Conservation (phyloP, 352 stramenopile species). For the Sclerospora graminicola region DNA sequence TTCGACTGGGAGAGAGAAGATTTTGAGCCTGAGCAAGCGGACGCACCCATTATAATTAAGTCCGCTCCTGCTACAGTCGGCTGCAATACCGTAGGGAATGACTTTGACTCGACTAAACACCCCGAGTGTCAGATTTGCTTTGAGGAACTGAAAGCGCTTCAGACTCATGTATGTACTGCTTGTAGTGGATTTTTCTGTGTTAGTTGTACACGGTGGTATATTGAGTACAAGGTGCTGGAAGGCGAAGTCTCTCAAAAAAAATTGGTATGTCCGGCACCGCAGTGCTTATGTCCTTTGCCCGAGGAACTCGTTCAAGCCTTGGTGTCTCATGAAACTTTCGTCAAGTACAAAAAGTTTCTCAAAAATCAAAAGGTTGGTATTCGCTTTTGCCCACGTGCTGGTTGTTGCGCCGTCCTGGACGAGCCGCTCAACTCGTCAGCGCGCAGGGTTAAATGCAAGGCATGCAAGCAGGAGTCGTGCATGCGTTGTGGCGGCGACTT, state of each 20-base stretch:
- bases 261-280: slow-evolving; percentile 55
- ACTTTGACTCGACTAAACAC: slow-evolving; percentile 16
- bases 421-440: slow-evolving; percentile 39
- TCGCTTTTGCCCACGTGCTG: slow-evolving; percentile 60
- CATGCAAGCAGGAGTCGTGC: slow-evolving; percentile 46
- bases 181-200: slow-evolving; percentile 43
- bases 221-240: slow-evolving; percentile 68
- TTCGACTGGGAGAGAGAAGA: slow-evolving; percentile 5
- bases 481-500: slow-evolving; percentile 56
- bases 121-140: slow-evolving; percentile 72
- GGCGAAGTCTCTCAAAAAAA: slow-evolving; percentile 65
- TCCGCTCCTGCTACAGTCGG: slow-evolving; percentile 8
- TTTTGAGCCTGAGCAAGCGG: slow-evolving; percentile 7
- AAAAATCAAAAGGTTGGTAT: slow-evolving; percentile 54
- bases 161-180: slow-evolving; percentile 32
- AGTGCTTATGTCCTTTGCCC: slow-evolving; percentile 37
- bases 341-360: slow-evolving; percentile 57
- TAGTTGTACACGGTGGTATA: slow-evolving; percentile 60
- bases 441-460: slow-evolving; percentile 33
- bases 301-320: slow-evolving; percentile 44
- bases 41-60: slow-evolving; percentile 5
- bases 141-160: slow-evolving; percentile 36
- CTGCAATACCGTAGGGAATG: slow-evolving; percentile 3
- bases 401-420: slow-evolving; percentile 46
- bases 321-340: slow-evolving; percentile 33